Conservation (phyloP, 2,329 filamentous ascomycete species). For the Monosporascus sp. region DNA sequence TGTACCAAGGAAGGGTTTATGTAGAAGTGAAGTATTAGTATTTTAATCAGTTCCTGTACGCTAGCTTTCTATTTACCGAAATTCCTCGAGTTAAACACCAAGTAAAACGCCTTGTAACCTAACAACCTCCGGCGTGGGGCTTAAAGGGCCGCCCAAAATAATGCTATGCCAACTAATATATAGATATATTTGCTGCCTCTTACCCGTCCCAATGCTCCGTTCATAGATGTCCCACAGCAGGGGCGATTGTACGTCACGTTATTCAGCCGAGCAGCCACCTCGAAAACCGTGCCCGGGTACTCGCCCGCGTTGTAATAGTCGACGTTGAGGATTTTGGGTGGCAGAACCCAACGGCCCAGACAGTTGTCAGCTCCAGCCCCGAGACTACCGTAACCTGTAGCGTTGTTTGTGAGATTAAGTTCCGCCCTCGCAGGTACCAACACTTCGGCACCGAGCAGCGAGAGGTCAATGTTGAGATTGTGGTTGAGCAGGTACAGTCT, state of each 20-base stretch:
- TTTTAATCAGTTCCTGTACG: background rate
- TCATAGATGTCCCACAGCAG: constrained; percentile 48
- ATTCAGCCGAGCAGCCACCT: constrained; percentile 65
- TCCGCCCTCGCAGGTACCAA: constrained; percentile 67
- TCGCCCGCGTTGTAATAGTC: constrained; percentile 77
- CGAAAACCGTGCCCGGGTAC: constrained; percentile 67
- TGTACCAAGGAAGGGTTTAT: too few species aligned
- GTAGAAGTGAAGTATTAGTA: background rate
- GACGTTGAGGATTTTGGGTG: constrained; percentile 75
- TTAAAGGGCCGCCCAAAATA: background rate
- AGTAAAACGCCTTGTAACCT: background rate
- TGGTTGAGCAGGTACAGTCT: constrained; percentile 83
- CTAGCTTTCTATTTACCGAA: background rate
- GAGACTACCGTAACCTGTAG: constrained; percentile 59
- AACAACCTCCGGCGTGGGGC: background rate
- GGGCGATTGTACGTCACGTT: constrained; percentile 61
- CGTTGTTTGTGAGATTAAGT: constrained; percentile 68
- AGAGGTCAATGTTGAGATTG: constrained; percentile 78
- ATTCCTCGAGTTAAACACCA: background rate
- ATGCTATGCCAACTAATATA: background rate
- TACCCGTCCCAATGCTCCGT: background rate
- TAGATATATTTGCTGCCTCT: background rate
- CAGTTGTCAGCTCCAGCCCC: constrained; percentile 62
- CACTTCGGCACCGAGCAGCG: constrained; percentile 56
- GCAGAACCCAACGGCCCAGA: constrained; percentile 52